phyloP scores from a whole-genome alignment of 2,329 filamentous ascomycete species.

The Penicillium capsulatum region DNA sequence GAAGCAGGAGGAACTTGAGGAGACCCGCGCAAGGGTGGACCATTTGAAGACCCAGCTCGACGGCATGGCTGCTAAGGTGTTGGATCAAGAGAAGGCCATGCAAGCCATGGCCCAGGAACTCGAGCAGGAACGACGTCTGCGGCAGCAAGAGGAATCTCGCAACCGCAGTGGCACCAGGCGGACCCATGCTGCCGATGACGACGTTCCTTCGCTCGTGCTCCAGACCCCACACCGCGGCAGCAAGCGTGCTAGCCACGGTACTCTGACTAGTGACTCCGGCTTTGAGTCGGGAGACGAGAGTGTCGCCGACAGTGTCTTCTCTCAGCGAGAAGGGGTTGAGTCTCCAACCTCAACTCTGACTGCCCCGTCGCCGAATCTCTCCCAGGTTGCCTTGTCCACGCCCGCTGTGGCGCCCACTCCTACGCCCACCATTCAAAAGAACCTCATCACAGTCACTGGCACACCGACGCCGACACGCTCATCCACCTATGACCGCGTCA shows the following conservation, averaged over 20 bases:
- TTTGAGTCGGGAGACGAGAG: constrained; percentile 58
- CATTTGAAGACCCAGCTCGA: constrained; percentile 60
- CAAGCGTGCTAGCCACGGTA: constrained; percentile 40
- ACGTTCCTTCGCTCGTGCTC: constrained; percentile 35
- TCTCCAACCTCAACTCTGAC: constrained; percentile 35
- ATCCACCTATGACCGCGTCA: constrained; percentile 43
- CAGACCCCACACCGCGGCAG: constrained; percentile 31
- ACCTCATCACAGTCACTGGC: constrained; percentile 22
- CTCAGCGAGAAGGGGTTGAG: constrained; percentile 34
- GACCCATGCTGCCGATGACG: constrained; percentile 29
- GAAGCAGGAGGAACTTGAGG: constrained; percentile 59
- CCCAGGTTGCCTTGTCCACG: constrained; percentile 30
- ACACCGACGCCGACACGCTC: constrained; percentile 23
- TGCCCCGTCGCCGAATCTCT: constrained; percentile 37
- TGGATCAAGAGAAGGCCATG: constrained; percentile 56
- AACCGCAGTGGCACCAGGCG: constrained; percentile 32
- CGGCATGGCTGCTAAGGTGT: constrained; percentile 53
- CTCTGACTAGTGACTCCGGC: constrained; percentile 52
- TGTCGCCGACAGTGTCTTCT: constrained; percentile 48
- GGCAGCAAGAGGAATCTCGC: constrained; percentile 38
- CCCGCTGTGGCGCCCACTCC: constrained; percentile 27
- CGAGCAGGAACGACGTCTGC: constrained; percentile 41
- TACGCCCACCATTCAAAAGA: constrained; percentile 32
- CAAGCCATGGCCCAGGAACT: constrained; percentile 49
- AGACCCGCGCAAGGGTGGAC: constrained; percentile 54